These are phyloP conservation scores for Annona cherimola DNA, from an alignment of 164 flowering plant genomes.

Conservation along the genomic window DNA sequence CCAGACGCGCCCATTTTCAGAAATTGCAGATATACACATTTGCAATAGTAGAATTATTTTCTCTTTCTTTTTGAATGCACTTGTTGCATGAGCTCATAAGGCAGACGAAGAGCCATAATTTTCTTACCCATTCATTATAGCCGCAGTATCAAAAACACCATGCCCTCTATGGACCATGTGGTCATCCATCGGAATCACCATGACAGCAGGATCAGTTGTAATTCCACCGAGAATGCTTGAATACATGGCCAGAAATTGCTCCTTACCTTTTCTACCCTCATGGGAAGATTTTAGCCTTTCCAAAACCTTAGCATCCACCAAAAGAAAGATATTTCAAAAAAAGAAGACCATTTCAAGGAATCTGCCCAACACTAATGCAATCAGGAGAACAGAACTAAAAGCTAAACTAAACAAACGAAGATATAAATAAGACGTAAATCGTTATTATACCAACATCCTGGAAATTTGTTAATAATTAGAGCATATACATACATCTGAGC, in stretches of 20 bases:
- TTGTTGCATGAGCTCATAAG: not conserved
- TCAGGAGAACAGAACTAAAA: not conserved
- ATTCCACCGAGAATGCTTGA: slow-evolving; percentile 83
- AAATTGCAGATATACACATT: too few relatives aligned
- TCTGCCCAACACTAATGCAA: not conserved
- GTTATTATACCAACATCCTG: not conserved
- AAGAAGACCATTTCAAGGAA: not conserved
- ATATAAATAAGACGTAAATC: not conserved
- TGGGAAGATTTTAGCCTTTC: slow-evolving; percentile 42
- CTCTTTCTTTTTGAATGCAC: not conserved
- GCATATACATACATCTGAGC: slow-evolving; percentile 43
- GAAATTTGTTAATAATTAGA: not conserved
- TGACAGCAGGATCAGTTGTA: slow-evolving; percentile 62
- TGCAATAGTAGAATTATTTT: too few relatives aligned
- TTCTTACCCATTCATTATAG: slow-evolving; percentile 73
- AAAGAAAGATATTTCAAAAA: not conserved
- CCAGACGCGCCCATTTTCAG: too few relatives aligned
- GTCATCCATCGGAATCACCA: slow-evolving; percentile 89
- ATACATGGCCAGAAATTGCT: slow-evolving; percentile 78
- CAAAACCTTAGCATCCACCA: slow-evolving; percentile 40
- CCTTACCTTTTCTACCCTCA: slow-evolving; percentile 42
- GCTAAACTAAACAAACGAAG: not conserved
- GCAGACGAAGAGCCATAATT: not conserved
- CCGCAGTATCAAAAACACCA: slow-evolving; percentile 92
- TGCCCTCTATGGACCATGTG: slow-evolving; percentile 98